A percentile compares a stretch with the other conserved stretches of the same genome.
These are phyloP conservation scores for Lactarius trivialis DNA, from an alignment of 768 basidiomycete species.

Conservation along the genomic window DNA sequence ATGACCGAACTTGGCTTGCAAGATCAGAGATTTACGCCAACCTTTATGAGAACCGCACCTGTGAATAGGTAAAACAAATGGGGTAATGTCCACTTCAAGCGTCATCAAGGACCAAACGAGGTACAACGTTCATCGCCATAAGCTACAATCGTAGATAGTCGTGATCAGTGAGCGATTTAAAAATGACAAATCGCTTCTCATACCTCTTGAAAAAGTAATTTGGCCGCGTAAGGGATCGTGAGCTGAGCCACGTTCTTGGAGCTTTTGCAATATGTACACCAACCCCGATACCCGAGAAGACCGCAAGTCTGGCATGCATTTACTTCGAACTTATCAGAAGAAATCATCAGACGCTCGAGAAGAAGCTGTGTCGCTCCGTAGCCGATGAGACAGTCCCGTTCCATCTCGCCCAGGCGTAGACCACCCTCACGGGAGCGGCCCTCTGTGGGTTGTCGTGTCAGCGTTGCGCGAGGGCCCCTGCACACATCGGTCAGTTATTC, in stretches of 20 bases:
- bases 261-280: constrained; percentile 98
- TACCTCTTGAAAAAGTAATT: constrained; percentile 87
- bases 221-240: constrained; percentile 95
- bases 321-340: constrained; percentile 96
- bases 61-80: neutral
- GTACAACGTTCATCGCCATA: constrained; percentile 97
- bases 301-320: constrained; percentile 95
- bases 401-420: constrained; percentile 96
- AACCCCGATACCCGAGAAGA: constrained; percentile 88
- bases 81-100: constrained; percentile 34
- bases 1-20: neutral
- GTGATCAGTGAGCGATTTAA: constrained; percentile 3
- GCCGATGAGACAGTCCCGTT: constrained; percentile 95
- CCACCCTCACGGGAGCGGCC: constrained; percentile 98
- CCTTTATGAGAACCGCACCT: neutral
- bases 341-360: constrained; percentile 97
- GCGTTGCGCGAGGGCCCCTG: constrained; percentile 91
- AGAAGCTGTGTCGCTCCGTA: constrained; percentile 97
- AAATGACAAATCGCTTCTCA: constrained; percentile 23
- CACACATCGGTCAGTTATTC: neutral
- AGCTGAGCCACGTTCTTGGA: constrained; percentile 94
- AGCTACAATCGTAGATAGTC: constrained; percentile 42
- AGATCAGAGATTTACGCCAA: neutral
- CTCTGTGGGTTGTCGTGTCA: constrained; percentile 97
- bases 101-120: constrained; percentile 81